Percentiles rank a stretch among this genome's conserved stretches.
Conservation (phyloP, 176 grass and related monocot species). For the Triticum dicoccoides region DNA sequence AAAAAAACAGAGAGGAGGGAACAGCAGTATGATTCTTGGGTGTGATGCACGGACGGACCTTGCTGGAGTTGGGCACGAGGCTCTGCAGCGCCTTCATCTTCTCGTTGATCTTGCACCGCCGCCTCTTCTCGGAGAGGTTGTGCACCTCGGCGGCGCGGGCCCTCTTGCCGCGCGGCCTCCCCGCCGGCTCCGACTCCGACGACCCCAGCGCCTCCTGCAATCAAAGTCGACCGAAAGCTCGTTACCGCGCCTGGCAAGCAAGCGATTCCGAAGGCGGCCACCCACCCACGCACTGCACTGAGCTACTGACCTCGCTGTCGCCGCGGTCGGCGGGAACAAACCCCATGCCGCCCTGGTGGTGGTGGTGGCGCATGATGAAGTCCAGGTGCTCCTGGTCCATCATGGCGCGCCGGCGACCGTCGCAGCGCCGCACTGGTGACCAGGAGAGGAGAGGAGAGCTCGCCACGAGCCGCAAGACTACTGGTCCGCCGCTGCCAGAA, state of each 20-base stretch:
- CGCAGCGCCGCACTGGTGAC: not conserved
- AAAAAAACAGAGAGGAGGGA: not conserved
- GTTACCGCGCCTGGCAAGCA: not conserved
- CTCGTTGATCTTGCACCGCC: constrained; percentile 93
- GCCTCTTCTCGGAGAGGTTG: constrained; percentile 96
- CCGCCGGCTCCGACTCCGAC: constrained; percentile 54
- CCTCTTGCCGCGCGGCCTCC: constrained; percentile 62
- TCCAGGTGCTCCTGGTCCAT: constrained; percentile 36
- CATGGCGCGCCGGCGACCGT: not conserved
- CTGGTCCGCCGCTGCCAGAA: not conserved
- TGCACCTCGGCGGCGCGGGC: constrained; percentile 89
- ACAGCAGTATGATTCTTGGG: too few species aligned
- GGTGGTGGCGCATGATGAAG: constrained; percentile 34
- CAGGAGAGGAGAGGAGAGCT: not conserved
- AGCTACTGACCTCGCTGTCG: constrained; percentile 55
- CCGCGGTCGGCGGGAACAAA: not conserved
- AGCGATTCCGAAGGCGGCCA: not conserved
- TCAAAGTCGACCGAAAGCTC: rapidly evolving
- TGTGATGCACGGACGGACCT: constrained; percentile 29
- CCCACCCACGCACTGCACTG: not conserved
- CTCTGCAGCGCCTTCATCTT: constrained; percentile 97
- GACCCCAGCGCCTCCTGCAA: constrained; percentile 59
- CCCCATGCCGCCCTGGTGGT: constrained; percentile 16
- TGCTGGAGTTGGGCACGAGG: constrained; percentile 91
- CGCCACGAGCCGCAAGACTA: not conserved